Percentiles rank a stretch among this genome's conserved stretches.
Conservation (phyloP, 2,329 filamentous ascomycete genomes). For the Calonectria henricotiae region DNA sequence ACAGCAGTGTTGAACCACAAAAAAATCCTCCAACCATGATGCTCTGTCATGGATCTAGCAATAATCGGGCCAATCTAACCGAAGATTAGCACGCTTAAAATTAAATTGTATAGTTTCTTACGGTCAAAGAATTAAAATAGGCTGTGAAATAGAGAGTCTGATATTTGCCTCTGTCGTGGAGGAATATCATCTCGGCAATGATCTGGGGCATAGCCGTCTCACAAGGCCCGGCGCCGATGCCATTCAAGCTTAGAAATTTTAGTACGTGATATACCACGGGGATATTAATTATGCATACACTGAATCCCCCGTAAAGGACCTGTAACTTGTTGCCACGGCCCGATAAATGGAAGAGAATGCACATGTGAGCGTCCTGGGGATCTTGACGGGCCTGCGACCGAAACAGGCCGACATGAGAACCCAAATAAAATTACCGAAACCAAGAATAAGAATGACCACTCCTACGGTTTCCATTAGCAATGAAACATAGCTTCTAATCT, state of each 20-base stretch:
- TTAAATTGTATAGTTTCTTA: neutral
- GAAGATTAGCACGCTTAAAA: neutral
- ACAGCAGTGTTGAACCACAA: constrained; percentile 35
- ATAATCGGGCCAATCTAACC: constrained; percentile 32
- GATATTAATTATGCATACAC: neutral
- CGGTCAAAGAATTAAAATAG: constrained; percentile 33
- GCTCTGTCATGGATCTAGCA: constrained; percentile 31
- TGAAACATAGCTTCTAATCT: neutral
- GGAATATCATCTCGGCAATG: constrained; percentile 37
- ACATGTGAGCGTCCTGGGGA: constrained; percentile 27
- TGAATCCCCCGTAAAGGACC: constrained; percentile 32
- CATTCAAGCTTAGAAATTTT: constrained; percentile 26
- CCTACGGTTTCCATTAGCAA: neutral
- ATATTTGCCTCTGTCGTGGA: constrained; percentile 34
- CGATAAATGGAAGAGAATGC: constrained; percentile 31
- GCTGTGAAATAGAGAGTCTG: constrained; percentile 30
- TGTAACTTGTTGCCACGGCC: constrained; percentile 27
- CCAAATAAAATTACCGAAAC: constrained; percentile 36
- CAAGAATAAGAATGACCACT: constrained; percentile 28
- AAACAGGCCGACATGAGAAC: constrained; percentile 30
- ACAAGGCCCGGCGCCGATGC: constrained; percentile 31
- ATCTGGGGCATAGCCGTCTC: constrained; percentile 35
- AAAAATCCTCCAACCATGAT: constrained; percentile 32
- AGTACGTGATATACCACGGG: neutral
- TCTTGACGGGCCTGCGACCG: constrained; percentile 32